phyloP scores from a whole-genome alignment of 148 eudicot genomes.

The Drosera capensis region DNA sequence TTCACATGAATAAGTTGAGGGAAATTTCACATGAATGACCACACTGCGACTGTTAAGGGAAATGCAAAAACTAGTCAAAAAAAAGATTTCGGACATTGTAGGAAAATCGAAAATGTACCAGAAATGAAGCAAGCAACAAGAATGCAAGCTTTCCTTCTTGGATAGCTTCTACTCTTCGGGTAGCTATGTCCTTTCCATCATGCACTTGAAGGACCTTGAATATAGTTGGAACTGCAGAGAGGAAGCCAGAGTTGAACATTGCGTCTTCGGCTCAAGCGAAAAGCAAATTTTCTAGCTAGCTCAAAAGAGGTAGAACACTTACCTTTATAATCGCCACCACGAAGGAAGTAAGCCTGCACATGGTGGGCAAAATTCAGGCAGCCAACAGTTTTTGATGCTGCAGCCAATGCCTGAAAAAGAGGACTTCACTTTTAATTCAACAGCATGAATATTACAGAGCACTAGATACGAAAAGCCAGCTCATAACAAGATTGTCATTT shows the following conservation, averaged over 20 bases:
- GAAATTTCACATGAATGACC: no score
- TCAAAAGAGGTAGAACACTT: no score
- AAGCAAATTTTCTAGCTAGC: no score
- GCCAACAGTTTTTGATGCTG: conserved; percentile 96
- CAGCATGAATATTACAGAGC: not conserved
- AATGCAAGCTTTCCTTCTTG: conserved; percentile 80
- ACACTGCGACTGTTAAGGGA: no score
- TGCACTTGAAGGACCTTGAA: conserved; percentile 77
- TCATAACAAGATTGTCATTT: no score
- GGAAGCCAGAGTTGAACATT: not conserved
- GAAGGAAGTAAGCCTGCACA: conserved; percentile 92
- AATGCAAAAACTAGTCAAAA: no score
- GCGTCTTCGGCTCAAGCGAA: no score
- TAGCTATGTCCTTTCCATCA: conserved; percentile 88
- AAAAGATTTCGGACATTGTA: not conserved
- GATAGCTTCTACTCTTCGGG: conserved; percentile 75
- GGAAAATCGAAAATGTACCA: conserved; percentile 29
- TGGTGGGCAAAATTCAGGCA: conserved; percentile 75
- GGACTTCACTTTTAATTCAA: not conserved
- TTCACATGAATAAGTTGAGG: no score
- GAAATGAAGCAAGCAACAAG: conserved; percentile 84
- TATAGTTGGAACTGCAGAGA: conserved; percentile 70
- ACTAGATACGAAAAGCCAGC: not conserved
- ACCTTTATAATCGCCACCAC: conserved; percentile 74
- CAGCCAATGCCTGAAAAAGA: conserved; percentile 83